Conservation (phyloP, 2,329 filamentous ascomycete genomes). For the Paraphoma sp. region DNA sequence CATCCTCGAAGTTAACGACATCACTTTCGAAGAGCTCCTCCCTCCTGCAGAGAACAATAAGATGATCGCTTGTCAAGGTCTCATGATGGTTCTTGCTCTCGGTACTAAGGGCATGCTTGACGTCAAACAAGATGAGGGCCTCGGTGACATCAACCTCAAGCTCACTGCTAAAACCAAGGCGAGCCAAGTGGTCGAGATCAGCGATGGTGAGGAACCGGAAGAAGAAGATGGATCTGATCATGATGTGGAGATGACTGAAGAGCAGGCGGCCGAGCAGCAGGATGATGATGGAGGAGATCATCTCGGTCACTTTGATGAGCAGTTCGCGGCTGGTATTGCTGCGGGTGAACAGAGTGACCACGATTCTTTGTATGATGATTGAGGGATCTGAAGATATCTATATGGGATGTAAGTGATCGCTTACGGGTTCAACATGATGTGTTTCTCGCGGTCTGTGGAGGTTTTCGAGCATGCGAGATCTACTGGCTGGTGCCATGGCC, state of each 20-base stretch:
- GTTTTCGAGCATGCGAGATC: neutral
- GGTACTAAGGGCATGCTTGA: slow-evolving; percentile 67
- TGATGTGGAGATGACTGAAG: neutral
- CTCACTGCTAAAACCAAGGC: slow-evolving; percentile 30
- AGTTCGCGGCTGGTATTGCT: slow-evolving; percentile 25
- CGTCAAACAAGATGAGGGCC: slow-evolving; percentile 65
- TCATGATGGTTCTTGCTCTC: slow-evolving; percentile 49
- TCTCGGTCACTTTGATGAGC: slow-evolving; percentile 34
- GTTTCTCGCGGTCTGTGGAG: neutral
- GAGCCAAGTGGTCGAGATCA: slow-evolving; percentile 18
- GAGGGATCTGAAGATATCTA: slow-evolving; percentile 5
- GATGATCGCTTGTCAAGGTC: slow-evolving; percentile 66
- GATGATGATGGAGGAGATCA: slow-evolving; percentile 6
- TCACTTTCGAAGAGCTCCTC: slow-evolving; percentile 75
- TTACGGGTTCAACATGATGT: neutral
- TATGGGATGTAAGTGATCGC: neutral
- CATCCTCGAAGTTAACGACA: slow-evolving; percentile 40
- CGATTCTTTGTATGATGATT: slow-evolving; percentile 31
- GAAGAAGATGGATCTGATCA: neutral
- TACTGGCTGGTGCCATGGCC: no score
- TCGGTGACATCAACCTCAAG: slow-evolving; percentile 47
- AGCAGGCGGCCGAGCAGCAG: slow-evolving; percentile 1
- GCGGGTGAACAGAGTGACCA: slow-evolving; percentile 17
- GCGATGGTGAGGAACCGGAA: slow-evolving; percentile 9
- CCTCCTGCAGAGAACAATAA: slow-evolving; percentile 61